A percentile compares a stretch with the other conserved stretches of the same genome.
These are phyloP conservation scores for Citrus reticulata DNA, from an alignment of 345 rosid genomes.

Conservation along the genomic window DNA sequence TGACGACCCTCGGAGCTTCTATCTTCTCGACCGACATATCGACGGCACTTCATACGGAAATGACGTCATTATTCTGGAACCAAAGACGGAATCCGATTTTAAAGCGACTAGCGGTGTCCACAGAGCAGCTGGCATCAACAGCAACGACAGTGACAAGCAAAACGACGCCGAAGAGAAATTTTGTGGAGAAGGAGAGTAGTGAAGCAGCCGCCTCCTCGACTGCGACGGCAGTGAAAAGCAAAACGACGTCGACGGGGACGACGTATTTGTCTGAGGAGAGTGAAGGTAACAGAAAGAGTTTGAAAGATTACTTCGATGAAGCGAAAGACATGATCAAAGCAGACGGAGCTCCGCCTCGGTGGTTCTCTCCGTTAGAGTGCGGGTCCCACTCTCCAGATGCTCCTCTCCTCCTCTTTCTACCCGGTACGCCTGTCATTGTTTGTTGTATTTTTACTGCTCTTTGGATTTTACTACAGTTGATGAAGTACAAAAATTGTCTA, in stretches of 20 bases:
- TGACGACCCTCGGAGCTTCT: conserved; percentile 18
- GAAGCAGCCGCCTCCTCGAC: not conserved
- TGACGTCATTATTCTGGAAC: not conserved
- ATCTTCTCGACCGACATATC: not conserved
- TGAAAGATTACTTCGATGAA: conserved; percentile 43
- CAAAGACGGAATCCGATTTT: not conserved
- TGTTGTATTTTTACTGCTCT: not conserved
- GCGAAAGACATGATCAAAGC: conserved; percentile 29
- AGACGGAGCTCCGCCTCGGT: conserved; percentile 58
- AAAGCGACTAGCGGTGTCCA: not conserved
- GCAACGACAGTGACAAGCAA: not conserved
- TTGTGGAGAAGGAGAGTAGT: conserved; percentile 7
- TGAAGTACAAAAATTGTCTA: no score
- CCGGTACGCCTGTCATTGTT: conserved; percentile 25
- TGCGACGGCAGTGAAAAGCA: not conserved
- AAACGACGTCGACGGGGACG: not conserved
- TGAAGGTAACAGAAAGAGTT: conserved; percentile 14
- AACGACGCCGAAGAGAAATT: not conserved
- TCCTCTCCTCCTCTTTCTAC: conserved; percentile 52
- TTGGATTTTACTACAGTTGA: no score
- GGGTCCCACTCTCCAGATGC: conserved; percentile 18
- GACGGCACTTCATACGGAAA: not conserved
- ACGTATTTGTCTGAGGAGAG: conserved; percentile 5
- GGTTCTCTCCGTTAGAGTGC: conserved; percentile 60
- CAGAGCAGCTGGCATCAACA: not conserved